These are phyloP conservation scores for Gossypium schwendimanii DNA, from an alignment of 441 rosid genomes.

Conservation along the genomic window DNA sequence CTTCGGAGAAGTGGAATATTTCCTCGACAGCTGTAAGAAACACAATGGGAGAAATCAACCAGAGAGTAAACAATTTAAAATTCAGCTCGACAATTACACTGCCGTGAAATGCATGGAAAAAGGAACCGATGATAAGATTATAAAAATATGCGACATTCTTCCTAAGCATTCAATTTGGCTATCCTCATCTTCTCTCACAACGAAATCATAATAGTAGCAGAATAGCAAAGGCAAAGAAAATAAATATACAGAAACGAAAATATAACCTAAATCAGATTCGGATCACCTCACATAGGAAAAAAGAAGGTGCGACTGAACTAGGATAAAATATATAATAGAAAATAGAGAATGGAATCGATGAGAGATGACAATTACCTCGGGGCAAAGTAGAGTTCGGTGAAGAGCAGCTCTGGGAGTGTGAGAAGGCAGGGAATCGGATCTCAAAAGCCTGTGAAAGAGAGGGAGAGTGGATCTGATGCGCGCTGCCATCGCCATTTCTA, in stretches of 20 bases:
- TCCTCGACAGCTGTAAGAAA: slow-evolving; percentile 35
- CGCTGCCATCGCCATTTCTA: slow-evolving; percentile 49
- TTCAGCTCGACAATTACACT: not conserved
- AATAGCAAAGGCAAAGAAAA: slow-evolving; percentile 5
- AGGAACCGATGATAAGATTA: not conserved
- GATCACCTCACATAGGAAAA: not conserved
- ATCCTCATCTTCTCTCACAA: not conserved
- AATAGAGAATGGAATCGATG: not conserved
- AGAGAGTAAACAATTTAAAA: not conserved
- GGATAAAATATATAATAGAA: not conserved
- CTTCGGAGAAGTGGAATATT: slow-evolving; percentile 39
- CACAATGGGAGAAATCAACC: not conserved
- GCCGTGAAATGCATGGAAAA: not conserved
- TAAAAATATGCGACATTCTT: not conserved
- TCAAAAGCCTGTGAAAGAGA: slow-evolving; percentile 34
- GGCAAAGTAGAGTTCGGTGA: slow-evolving; percentile 31
- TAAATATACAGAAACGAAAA: not conserved
- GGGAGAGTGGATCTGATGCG: slow-evolving; percentile 68
- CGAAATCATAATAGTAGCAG: not conserved
- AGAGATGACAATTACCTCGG: slow-evolving; percentile 36
- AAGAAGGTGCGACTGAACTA: not conserved
- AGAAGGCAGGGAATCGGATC: slow-evolving; percentile 34
- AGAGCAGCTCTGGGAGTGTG: slow-evolving; percentile 30
- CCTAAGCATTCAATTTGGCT: not conserved
- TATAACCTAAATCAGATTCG: not conserved